Conservation (phyloP, 2,329 filamentous ascomycete genomes). For the Onygenales sp. region DNA sequence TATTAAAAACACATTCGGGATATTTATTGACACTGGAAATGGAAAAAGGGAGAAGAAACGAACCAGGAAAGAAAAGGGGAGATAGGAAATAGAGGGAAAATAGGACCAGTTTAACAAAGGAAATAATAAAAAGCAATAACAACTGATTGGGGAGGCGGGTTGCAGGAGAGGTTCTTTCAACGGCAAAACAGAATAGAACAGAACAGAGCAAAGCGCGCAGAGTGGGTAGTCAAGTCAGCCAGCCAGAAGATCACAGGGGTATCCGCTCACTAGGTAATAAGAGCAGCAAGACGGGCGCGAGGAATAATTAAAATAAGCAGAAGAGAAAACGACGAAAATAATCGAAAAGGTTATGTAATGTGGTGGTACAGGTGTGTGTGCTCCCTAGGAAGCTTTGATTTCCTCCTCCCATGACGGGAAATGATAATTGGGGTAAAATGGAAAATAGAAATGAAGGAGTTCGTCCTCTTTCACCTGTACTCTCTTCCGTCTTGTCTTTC, state of each 20-base stretch:
- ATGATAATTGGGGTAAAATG: no score
- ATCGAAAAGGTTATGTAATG: not conserved
- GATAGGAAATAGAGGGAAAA: slow-evolving; percentile 2
- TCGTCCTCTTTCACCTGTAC: no score
- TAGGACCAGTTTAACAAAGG: slow-evolving; percentile 3
- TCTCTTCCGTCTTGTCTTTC: no score
- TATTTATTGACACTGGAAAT: slow-evolving; percentile 4
- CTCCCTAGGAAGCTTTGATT: not conserved
- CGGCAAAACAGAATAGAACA: not conserved
- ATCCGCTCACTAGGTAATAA: not conserved
- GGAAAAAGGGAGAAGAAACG: not conserved
- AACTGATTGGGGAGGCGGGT: no score
- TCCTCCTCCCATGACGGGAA: no score
- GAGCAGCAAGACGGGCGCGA: not conserved
- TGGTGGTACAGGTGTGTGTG: not conserved
- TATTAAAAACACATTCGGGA: not conserved
- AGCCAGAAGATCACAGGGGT: no score
- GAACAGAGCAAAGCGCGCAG: not conserved
- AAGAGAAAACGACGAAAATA: not conserved
- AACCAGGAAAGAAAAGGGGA: slow-evolving; percentile 1
- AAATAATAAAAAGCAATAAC: slow-evolving; percentile 1
- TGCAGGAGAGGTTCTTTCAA: not conserved
- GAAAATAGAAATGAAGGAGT: no score
- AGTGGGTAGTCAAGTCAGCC: no score
- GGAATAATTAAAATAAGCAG: slow-evolving; percentile 1